phyloP scores from a whole-genome alignment of 768 basidiomycete species.

The Hypholoma sublateritium region DNA sequence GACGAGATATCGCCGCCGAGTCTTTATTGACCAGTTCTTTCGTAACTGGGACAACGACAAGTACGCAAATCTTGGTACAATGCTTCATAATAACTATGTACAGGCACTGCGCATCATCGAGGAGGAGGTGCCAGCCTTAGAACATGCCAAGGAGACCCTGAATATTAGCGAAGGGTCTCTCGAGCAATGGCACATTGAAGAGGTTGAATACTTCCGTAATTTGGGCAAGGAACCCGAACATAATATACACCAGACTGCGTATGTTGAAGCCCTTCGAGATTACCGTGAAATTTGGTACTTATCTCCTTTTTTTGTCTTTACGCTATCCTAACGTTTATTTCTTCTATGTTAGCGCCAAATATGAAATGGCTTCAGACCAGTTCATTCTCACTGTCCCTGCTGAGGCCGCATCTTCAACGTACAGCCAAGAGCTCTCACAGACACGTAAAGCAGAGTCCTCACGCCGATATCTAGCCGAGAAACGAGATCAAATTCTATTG shows the following conservation, averaged over 20 bases:
- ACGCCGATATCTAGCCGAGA: slow-evolving; percentile 19
- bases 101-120: background rate
- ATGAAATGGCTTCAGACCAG: background rate
- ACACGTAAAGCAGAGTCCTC: slow-evolving; percentile 5
- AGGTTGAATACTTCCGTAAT: background rate
- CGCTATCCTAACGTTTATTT: background rate
- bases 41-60: background rate
- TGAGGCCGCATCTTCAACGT: background rate
- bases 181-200: background rate
- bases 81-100: no score
- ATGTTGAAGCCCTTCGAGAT: background rate
- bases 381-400: slow-evolving; percentile 1
- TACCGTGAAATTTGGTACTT: background rate
- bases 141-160: background rate
- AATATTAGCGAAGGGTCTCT: background rate
- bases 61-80: background rate
- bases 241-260: background rate
- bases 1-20: background rate
- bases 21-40: background rate
- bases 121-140: background rate
- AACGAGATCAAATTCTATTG: slow-evolving; percentile 19
- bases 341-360: background rate
- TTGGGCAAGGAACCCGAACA: background rate
- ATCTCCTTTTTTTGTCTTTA: background rate
- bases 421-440: background rate